Base-by-base conservation (phyloP, 2,329 filamentous ascomycete genomes). In the Raffaelea arxii region DNA sequence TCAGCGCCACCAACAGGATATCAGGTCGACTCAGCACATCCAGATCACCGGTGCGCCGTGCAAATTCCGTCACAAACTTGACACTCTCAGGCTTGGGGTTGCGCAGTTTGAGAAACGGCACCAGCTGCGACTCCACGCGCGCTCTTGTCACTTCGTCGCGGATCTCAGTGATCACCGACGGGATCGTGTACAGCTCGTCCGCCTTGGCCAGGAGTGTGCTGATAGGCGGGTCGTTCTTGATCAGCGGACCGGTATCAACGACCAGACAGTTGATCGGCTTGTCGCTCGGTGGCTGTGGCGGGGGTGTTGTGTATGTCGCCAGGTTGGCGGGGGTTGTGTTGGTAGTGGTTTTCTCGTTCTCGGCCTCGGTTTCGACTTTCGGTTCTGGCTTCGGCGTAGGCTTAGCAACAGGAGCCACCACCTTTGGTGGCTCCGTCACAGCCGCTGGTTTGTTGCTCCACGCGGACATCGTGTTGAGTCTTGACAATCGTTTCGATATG, bases 171-270 rank as follows among this genome's bases (percentile, higher is more conserved):
- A 97, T 72, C 47, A 98, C 88, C 7, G 84, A 82, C 1, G 90
- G 89, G 0, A 91, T 85, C 1, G 89, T 96, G 58, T 89, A 79
- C 37, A 96, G 74, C 49, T 75, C 70, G 58, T 92, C 82, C 41
- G 88, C 82, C 61, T 87, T 81, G 32, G 78, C 75, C 44, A 95
- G 71, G 11, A 98, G 78, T 0, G 85, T 87, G 40, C 87, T 94
- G 22, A 92, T 78, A 11, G 86, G 72, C 12, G 91, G 88, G 53
- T 92, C 84, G 67, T 96, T 96, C 62, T 91, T 91, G 63, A 98
- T 90, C 50, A 98, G 80, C 7, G 91, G 89, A 23, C 90, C 91
- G 3, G 92, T 85, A 61, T 98, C 92, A 54, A 98, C 75, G 24
- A 97, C 77, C 44, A 97, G 78, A 46, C 83, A 84, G 67, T 94